phyloP scores from a whole-genome alignment of 148 eudicot genomes.

The Arctostaphylos glauca region DNA sequence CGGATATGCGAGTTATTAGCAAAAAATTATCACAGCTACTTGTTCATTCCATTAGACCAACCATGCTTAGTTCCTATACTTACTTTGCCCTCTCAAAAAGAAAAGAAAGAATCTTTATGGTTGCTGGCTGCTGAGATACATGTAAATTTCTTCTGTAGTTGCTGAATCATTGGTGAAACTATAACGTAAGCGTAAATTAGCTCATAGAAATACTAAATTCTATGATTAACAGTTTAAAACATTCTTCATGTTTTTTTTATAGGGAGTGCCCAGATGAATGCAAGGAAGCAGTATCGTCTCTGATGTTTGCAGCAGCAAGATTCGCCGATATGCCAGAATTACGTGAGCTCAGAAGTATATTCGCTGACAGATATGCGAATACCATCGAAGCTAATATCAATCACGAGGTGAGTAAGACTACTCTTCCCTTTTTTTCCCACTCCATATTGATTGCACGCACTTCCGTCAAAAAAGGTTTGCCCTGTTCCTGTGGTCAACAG shows the following conservation, averaged over 20 bases:
- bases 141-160: not conserved
- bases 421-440: too few relatives aligned
- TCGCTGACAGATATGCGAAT: conserved; percentile 65
- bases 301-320: conserved; percentile 89
- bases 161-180: not conserved
- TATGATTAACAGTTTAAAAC: not conserved
- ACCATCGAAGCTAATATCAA: conserved; percentile 45
- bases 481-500: too few relatives aligned
- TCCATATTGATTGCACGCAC: too few relatives aligned
- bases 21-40: not conserved
- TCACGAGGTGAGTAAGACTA: conserved; percentile 49
- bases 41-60: not conserved
- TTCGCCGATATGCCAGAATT: conserved; percentile 86
- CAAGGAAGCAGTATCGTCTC: conserved; percentile 66
- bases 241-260: not conserved
- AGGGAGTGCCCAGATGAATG: conserved; percentile 93
- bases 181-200: too few relatives aligned
- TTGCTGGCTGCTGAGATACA: not conserved
- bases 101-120: not conserved
- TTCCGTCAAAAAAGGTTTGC: too few relatives aligned
- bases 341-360: conserved; percentile 63
- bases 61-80: not conserved
- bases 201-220: not conserved
- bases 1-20: too few relatives aligned
- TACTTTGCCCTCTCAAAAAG: not conserved